A percentile compares a stretch with the other conserved stretches of the same genome.
These are phyloP conservation scores for Aspergillus baeticus DNA, from an alignment of 495 filamentous ascomycete species.

Conservation along the genomic window DNA sequence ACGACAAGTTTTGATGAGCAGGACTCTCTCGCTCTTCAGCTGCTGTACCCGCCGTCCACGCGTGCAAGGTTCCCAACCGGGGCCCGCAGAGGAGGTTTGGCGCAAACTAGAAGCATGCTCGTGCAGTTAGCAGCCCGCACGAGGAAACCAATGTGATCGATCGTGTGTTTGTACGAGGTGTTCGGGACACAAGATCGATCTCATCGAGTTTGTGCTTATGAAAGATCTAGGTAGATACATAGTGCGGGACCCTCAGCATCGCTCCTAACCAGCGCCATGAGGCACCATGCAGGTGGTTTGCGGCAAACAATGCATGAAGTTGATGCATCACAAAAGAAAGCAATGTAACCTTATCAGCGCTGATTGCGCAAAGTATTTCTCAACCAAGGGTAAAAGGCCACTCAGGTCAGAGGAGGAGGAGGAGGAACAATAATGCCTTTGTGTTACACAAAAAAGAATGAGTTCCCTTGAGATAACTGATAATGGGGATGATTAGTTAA, in stretches of 20 bases:
- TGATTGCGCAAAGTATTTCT: background rate
- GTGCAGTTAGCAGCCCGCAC: slow-evolving; percentile 12
- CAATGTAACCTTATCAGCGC: slow-evolving; percentile 6
- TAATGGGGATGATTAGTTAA: background rate
- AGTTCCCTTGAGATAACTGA: background rate
- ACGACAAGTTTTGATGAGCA: slow-evolving; percentile 1
- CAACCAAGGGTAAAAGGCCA: background rate
- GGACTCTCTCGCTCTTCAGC: background rate
- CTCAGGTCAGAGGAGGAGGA: background rate
- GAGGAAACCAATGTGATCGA: slow-evolving; percentile 15
- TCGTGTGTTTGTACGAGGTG: slow-evolving; percentile 2
- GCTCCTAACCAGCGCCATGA: background rate
- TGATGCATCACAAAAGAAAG: slow-evolving; percentile 14
- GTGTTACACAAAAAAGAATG: background rate
- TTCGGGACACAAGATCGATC: background rate
- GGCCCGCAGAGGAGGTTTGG: background rate
- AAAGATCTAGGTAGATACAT: background rate
- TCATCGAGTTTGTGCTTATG: background rate
- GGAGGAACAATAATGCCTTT: background rate
- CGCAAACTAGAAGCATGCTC: background rate
- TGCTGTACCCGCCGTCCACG: background rate
- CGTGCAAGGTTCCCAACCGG: slow-evolving; percentile 1
- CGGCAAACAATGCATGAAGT: slow-evolving; percentile 16
- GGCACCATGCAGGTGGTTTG: slow-evolving; percentile 7
- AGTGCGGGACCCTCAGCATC: background rate